Conservation (phyloP, 345 rosid genomes). For the Populus ilicifolia region DNA sequence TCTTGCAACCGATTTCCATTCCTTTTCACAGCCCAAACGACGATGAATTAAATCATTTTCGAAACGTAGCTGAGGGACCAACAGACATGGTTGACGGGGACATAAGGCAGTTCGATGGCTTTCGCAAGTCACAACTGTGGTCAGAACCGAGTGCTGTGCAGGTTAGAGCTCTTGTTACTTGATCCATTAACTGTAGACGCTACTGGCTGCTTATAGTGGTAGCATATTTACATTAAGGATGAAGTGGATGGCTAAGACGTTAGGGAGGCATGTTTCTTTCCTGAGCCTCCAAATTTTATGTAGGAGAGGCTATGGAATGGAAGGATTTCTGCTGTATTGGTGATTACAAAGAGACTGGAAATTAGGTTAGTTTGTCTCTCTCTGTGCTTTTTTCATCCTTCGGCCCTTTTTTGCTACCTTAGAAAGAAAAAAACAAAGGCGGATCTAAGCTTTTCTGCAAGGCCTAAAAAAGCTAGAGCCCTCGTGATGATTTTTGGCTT, state of each 20-base stretch:
- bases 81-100: neutral
- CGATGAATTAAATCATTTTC: neutral
- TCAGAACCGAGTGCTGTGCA: neutral
- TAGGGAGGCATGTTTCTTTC: too few relatives aligned
- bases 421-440: too few relatives aligned
- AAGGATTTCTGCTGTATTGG: too few relatives aligned
- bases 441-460: neutral
- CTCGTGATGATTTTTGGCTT: too few relatives aligned
- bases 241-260: neutral
- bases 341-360: too few relatives aligned
- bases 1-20: neutral
- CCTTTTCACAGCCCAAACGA: neutral
- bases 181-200: too few relatives aligned
- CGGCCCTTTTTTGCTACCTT: too few relatives aligned
- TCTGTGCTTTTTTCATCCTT: too few relatives aligned
- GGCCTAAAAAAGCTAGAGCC: neutral
- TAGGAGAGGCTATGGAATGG: too few relatives aligned
- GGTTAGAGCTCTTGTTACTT: neutral
- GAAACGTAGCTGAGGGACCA: neutral
- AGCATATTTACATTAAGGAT: neutral
- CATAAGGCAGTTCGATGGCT: neutral
- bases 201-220: too few relatives aligned
- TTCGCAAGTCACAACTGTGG: neutral
- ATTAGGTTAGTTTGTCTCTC: too few relatives aligned
- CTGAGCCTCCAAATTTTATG: too few relatives aligned